These are phyloP conservation scores for Carnegiea gigantea DNA, from an alignment of 179 eudicot species.

Conservation along the genomic window DNA sequence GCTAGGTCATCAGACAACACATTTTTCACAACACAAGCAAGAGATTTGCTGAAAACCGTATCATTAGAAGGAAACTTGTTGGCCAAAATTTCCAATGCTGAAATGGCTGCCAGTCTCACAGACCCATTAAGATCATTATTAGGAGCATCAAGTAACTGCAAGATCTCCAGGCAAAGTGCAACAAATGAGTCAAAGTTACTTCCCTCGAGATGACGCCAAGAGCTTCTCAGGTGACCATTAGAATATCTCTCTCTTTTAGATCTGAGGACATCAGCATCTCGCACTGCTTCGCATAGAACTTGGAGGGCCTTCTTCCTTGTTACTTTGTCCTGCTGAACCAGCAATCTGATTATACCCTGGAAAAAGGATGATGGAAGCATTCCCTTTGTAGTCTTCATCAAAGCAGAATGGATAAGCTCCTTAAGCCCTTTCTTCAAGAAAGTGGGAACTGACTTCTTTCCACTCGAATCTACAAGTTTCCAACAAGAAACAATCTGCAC, in stretches of 20 bases:
- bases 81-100: conserved; percentile 72
- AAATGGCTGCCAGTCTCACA: conserved; percentile 61
- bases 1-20: conserved; percentile 55
- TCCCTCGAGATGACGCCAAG: conserved; percentile 63
- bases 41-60: conserved; percentile 57
- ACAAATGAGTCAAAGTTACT: conserved; percentile 52
- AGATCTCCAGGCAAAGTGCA: conserved; percentile 54
- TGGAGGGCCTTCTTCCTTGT: conserved; percentile 78
- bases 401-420: conserved; percentile 51
- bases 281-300: conserved; percentile 66
- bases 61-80: conserved; percentile 58
- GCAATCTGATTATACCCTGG: conserved; percentile 47
- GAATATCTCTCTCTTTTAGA: conserved; percentile 43
- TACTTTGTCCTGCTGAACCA: conserved; percentile 48
- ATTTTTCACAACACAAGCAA: conserved; percentile 52
- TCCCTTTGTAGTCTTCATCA: conserved; percentile 47
- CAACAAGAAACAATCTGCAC: conserved; percentile 65
- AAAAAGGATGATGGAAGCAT: conserved; percentile 69
- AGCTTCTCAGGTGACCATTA: conserved; percentile 34
- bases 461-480: conserved; percentile 52
- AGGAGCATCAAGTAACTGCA: conserved; percentile 58
- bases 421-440: conserved; percentile 63
- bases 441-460: conserved; percentile 42
- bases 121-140: conserved; percentile 37
- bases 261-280: conserved; percentile 37